These are phyloP conservation scores for Paramecium caudatum DNA, from an alignment of 73 alveolate species.

Conservation along the genomic window DNA sequence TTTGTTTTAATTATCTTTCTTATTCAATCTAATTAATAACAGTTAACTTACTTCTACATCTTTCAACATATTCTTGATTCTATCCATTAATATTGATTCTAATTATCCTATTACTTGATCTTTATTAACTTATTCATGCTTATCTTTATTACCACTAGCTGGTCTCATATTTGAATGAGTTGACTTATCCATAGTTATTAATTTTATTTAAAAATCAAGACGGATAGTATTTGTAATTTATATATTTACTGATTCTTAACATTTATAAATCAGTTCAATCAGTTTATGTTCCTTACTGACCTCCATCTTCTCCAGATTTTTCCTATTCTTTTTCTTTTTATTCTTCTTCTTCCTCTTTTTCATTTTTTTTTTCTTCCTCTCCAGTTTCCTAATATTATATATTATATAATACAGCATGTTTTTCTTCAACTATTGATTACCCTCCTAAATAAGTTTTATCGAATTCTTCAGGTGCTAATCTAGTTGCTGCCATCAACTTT, in stretches of 20 bases:
- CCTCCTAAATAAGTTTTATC: constrained; percentile 23
- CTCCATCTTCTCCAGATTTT: not conserved
- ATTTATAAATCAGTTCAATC: constrained; percentile 44
- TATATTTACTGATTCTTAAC: not conserved
- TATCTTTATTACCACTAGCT: constrained; percentile 1
- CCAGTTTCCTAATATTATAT: not conserved
- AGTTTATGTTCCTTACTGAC: constrained; percentile 31
- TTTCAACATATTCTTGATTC: not conserved
- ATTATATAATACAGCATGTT: not conserved
- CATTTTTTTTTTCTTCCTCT: not conserved
- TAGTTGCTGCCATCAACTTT: constrained; percentile 27
- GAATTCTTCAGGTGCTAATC: constrained; percentile 58
- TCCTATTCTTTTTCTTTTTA: not conserved
- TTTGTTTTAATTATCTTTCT: constrained; percentile 3
- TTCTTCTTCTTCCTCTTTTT: not conserved
- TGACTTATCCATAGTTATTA: constrained; percentile 12
- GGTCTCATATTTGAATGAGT: not conserved
- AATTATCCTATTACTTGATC: not conserved
- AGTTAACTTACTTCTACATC: constrained; percentile 28
- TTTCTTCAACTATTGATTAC: not conserved
- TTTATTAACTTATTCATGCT: not conserved
- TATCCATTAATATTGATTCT: constrained; percentile 1
- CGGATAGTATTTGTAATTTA: constrained; percentile 2
- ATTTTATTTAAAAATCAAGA: not conserved
- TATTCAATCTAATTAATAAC: constrained; percentile 1